These are phyloP conservation scores for Phialocephala sp. DNA, from an alignment of 2,329 filamentous ascomycete genomes.

Conservation along the genomic window DNA sequence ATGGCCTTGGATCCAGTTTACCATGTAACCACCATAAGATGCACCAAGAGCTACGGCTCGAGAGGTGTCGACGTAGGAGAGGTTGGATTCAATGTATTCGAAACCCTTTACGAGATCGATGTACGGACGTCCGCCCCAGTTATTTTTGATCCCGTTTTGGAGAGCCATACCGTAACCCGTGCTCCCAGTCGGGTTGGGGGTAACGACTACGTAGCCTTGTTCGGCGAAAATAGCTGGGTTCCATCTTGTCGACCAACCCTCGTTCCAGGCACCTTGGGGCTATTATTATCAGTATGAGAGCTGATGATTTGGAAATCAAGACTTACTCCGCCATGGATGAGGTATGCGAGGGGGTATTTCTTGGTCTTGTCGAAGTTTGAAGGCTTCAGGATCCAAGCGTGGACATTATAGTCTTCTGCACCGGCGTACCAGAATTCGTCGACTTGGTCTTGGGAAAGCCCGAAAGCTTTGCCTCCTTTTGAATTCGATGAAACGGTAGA, in stretches of 20 bases:
- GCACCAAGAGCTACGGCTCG: constrained; percentile 77
- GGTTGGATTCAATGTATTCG: constrained; percentile 70
- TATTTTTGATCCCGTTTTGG: constrained; percentile 74
- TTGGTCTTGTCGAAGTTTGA: constrained; percentile 69
- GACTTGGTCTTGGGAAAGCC: constrained; percentile 66
- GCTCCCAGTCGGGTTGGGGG: constrained; percentile 82
- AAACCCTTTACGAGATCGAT: constrained; percentile 80
- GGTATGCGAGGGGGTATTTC: constrained; percentile 78
- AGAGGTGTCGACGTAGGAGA: constrained; percentile 71
- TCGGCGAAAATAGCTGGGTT: constrained; percentile 87
- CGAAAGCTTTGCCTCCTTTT: constrained; percentile 69
- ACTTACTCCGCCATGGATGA: constrained; percentile 75
- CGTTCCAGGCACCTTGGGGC: constrained; percentile 44
- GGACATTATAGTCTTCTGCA: constrained; percentile 66
- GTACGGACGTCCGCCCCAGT: constrained; percentile 89
- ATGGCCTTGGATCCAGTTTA: constrained; percentile 92
- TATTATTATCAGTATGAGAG: constrained; percentile 2
- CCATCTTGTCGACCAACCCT: constrained; percentile 70
- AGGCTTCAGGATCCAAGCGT: constrained; percentile 67
- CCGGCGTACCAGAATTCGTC: constrained; percentile 74
- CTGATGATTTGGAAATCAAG: neutral
- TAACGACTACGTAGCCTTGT: constrained; percentile 83
- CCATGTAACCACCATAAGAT: constrained; percentile 78
- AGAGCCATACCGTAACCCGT: constrained; percentile 83
- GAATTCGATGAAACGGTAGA: constrained; percentile 65